phyloP scores from a whole-genome alignment of 768 basidiomycete genomes.

The Russula compacta region DNA sequence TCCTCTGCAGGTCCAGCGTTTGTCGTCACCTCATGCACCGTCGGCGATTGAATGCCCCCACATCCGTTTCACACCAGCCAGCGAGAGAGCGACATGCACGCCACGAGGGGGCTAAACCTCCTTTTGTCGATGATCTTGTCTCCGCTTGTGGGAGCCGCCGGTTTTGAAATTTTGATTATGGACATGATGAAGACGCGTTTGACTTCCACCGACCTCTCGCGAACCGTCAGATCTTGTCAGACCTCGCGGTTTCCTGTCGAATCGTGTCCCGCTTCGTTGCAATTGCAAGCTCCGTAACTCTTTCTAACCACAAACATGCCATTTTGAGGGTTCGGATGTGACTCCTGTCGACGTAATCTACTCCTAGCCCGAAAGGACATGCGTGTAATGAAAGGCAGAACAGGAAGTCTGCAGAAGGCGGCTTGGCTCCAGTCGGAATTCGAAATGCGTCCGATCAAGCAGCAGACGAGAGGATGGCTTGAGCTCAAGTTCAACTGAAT shows the following conservation, averaged over 20 bases:
- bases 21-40: slow-evolving; percentile 6
- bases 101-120: slow-evolving; percentile 17
- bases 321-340: neutral
- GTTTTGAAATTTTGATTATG: slow-evolving; percentile 13
- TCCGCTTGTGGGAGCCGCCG: slow-evolving; percentile 14
- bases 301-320: slow-evolving; percentile 1
- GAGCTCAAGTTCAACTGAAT: slow-evolving; percentile 18
- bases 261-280: slow-evolving; percentile 1
- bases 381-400: slow-evolving; percentile 16
- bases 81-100: slow-evolving; percentile 9
- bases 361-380: slow-evolving; percentile 9
- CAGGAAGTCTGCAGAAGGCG: slow-evolving; percentile 18
- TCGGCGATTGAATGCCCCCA: slow-evolving; percentile 13
- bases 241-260: slow-evolving; percentile 17
- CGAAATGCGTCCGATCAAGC: slow-evolving; percentile 5
- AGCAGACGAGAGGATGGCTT: neutral
- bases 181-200: slow-evolving; percentile 13
- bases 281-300: slow-evolving; percentile 11
- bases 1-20: neutral
- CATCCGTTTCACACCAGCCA: slow-evolving; percentile 14
- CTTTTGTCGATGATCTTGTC: slow-evolving; percentile 10
- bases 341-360: neutral
- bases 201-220: slow-evolving; percentile 12
- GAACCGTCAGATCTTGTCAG: neutral
- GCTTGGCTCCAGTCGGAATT: slow-evolving; percentile 17